Percentiles rank a stretch among this genome's conserved stretches.
These are phyloP conservation scores for Trichoderma cornu-damae DNA, from an alignment of 2,329 filamentous ascomycete species.

Conservation along the genomic window DNA sequence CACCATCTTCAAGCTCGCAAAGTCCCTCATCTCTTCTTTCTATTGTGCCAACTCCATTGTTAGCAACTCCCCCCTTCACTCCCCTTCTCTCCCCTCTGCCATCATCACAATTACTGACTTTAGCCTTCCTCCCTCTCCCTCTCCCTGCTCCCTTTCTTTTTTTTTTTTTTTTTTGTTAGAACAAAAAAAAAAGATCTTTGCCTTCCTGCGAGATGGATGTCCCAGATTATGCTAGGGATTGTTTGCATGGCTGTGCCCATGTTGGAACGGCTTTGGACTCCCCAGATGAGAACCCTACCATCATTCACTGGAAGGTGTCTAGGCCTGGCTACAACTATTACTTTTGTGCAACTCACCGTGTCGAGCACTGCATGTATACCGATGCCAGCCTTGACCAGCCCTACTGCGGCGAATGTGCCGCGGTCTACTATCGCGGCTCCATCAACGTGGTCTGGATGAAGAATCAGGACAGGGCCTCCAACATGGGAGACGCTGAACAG, in stretches of 20 bases:
- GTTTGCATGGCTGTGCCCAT: not conserved
- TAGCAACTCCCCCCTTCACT: not conserved
- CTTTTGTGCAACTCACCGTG: slow-evolving; percentile 29
- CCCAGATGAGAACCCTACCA: slow-evolving; percentile 13
- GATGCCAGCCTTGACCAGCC: slow-evolving; percentile 24
- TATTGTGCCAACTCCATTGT: not conserved
- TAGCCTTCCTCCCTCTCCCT: not conserved
- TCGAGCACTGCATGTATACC: slow-evolving; percentile 28
- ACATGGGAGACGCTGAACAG: not conserved
- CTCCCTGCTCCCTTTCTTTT: too few relatives aligned
- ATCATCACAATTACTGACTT: not conserved
- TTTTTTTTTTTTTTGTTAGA: too few relatives aligned
- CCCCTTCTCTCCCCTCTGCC: too few relatives aligned
- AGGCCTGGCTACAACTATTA: slow-evolving; percentile 28
- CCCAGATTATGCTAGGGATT: not conserved
- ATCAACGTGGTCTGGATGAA: slow-evolving; percentile 23
- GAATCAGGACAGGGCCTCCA: slow-evolving; percentile 20
- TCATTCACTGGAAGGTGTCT: slow-evolving; percentile 22
- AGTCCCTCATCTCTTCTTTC: not conserved
- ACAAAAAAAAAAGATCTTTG: too few relatives aligned
- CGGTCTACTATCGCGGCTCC: slow-evolving; percentile 25
- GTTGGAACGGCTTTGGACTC: not conserved
- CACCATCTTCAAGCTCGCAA: not conserved
- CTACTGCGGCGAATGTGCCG: slow-evolving; percentile 33
- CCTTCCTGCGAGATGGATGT: not conserved